These are phyloP conservation scores for Globisporangium recalcitrans DNA, from an alignment of 352 stramenopile genomes.

Conservation along the genomic window DNA sequence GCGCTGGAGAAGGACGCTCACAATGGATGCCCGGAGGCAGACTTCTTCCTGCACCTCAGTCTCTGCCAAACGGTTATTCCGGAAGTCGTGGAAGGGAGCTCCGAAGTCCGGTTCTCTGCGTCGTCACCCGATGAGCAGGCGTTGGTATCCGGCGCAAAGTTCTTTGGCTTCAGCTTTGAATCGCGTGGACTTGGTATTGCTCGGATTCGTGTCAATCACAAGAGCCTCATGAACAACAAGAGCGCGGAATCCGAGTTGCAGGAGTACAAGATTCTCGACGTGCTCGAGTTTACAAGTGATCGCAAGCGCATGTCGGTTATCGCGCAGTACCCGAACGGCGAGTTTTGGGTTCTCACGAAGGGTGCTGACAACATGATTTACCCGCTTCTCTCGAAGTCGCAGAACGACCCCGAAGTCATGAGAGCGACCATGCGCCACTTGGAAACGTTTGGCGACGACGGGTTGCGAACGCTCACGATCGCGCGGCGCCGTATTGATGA, in stretches of 20 bases:
- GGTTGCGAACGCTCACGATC: constrained; percentile 82
- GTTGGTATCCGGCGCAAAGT: constrained; percentile 83
- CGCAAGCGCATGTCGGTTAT: constrained; percentile 82
- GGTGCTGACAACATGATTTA: constrained; percentile 93
- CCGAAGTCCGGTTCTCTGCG: constrained; percentile 59
- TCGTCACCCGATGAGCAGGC: constrained; percentile 87
- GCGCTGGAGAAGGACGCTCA: constrained; percentile 36
- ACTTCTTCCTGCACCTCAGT: constrained; percentile 85
- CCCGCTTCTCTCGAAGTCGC: constrained; percentile 52
- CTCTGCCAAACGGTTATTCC: constrained; percentile 81
- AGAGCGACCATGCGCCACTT: constrained; percentile 60
- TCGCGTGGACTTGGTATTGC: constrained; percentile 58
- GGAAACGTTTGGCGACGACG: constrained; percentile 78
- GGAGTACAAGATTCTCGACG: constrained; percentile 86
- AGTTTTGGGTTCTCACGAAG: constrained; percentile 78
- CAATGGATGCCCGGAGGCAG: constrained; percentile 33
- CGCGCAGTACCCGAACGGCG: constrained; percentile 60
- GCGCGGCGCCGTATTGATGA: constrained; percentile 46
- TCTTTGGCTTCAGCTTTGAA: constrained; percentile 72
- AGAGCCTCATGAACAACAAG: constrained; percentile 36
- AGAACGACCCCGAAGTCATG: constrained; percentile 54
- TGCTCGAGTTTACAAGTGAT: constrained; percentile 95
- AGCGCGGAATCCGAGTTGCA: constrained; percentile 34
- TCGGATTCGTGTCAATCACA: constrained; percentile 49
- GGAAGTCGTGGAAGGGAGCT: constrained; percentile 41